phyloP scores from a whole-genome alignment of 345 rosid genomes.

The Gossypium arboreum region DNA sequence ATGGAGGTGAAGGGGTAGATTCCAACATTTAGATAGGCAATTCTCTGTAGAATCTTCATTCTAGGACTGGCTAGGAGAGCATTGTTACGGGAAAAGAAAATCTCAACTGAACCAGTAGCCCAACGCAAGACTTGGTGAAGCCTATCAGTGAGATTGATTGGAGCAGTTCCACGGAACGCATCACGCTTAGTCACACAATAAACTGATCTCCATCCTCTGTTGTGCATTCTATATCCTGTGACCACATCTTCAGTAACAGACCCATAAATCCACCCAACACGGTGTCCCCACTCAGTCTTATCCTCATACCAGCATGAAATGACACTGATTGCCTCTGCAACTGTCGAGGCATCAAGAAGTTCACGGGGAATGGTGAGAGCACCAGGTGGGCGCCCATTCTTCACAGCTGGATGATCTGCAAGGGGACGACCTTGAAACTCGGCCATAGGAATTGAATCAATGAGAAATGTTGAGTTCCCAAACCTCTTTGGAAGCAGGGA shows the following conservation, averaged over 20 bases:
- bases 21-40: conserved; percentile 91
- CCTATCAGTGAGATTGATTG: conserved; percentile 93
- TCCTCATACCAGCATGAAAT: conserved; percentile 99
- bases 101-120: conserved; percentile 99
- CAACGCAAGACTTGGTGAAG: conserved; percentile 96
- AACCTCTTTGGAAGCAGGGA: conserved; percentile 72
- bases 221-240: conserved; percentile 97
- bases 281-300: conserved; percentile 96
- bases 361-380: conserved; percentile 89
- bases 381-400: conserved; percentile 92
- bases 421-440: conserved; percentile 98
- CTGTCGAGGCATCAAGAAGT: conserved; percentile 90
- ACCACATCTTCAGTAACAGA: conserved; percentile 99
- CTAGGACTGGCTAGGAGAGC: conserved; percentile 79
- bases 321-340: conserved; percentile 95
- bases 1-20: conserved; percentile 95
- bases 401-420: conserved; percentile 91
- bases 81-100: conserved; percentile 95
- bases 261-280: conserved; percentile 98
- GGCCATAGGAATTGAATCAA: conserved; percentile 88
- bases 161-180: conserved; percentile 96
- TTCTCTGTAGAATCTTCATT: conserved; percentile 88
- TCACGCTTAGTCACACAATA: conserved; percentile 96
- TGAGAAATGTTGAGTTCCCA: conserved; percentile 78
- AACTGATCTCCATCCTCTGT: conserved; percentile 97